phyloP scores from a whole-genome alignment of 805 yeast species.

The Hanseniaspora thailandica region DNA sequence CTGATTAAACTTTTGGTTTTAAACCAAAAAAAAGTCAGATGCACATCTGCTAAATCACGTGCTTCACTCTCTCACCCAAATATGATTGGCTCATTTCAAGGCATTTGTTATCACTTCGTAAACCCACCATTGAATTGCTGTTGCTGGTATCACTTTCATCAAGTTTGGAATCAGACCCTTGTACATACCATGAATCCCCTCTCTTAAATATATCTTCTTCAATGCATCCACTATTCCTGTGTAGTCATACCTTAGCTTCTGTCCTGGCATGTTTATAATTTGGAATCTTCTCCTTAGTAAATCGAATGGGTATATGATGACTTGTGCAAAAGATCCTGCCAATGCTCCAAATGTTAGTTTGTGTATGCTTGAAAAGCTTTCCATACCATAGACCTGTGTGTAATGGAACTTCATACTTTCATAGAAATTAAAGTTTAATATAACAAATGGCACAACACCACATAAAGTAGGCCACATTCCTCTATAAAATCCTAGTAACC shows the following conservation, averaged over 20 bases:
- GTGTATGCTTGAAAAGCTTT: slow-evolving; percentile 35
- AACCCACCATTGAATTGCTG: slow-evolving; percentile 91
- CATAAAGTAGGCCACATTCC: slow-evolving; percentile 84
- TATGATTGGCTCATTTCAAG: neutral
- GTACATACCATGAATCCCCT: slow-evolving; percentile 64
- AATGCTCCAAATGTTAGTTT: slow-evolving; percentile 68
- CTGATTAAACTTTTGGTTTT: no score
- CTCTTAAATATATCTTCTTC: slow-evolving; percentile 51
- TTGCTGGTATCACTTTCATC: slow-evolving; percentile 83
- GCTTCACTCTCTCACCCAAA: neutral
- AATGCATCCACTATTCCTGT: slow-evolving; percentile 67
- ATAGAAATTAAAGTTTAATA: slow-evolving; percentile 80
- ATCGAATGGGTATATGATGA: slow-evolving; percentile 84
- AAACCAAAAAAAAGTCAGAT: no score
- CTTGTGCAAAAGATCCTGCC: slow-evolving; percentile 82
- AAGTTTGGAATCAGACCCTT: slow-evolving; percentile 69
- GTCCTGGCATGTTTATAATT: slow-evolving; percentile 65
- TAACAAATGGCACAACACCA: slow-evolving; percentile 95
- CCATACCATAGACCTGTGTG: slow-evolving; percentile 16
- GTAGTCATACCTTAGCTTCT: slow-evolving; percentile 71
- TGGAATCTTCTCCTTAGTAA: slow-evolving; percentile 80
- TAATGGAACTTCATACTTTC: slow-evolving; percentile 58
- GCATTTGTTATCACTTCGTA: slow-evolving; percentile 51
- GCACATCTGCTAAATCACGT: neutral
- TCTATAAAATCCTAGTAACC: slow-evolving; percentile 60